Percentiles rank a stretch among this genome's conserved stretches.
phyloP scores from a whole-genome alignment of 306 rosid species.

The Canavalia ensiformis region DNA sequence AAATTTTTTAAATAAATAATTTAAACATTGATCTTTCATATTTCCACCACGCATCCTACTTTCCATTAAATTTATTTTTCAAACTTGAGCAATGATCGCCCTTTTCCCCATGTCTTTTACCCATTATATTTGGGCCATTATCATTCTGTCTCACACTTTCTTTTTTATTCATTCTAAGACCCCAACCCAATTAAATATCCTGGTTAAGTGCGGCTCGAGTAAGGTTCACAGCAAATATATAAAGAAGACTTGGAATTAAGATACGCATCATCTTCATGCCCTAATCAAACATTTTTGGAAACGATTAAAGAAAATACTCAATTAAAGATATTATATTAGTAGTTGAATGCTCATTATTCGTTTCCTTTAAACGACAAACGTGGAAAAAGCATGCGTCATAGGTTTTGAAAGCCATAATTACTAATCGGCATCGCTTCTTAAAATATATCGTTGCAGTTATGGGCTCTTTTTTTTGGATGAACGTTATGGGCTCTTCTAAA shows the following conservation, averaged over 20 bases:
- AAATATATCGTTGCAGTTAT: conserved; percentile 5
- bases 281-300: conserved; percentile 7
- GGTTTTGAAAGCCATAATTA: conserved; percentile 54
- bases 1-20: no score
- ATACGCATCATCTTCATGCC: conserved; percentile 40
- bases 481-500: conserved; percentile 21
- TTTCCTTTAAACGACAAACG: conserved; percentile 62
- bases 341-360: conserved; percentile 47
- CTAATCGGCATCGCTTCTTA: conserved; percentile 21
- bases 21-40: no score
- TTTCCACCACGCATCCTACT: no score
- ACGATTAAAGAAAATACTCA: conserved; percentile 36
- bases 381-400: conserved; percentile 61
- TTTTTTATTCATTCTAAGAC: not conserved
- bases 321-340: conserved; percentile 36
- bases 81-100: no score
- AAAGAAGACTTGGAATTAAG: not conserved
- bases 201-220: not conserved
- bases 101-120: no score
- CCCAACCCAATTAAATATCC: not conserved
- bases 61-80: no score
- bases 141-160: no score
- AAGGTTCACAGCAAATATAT: not conserved
- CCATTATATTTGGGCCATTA: no score
- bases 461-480: not conserved